These are phyloP conservation scores for Pichia sp. DNA, from an alignment of 1,139 yeast genomes.

Conservation along the genomic window DNA sequence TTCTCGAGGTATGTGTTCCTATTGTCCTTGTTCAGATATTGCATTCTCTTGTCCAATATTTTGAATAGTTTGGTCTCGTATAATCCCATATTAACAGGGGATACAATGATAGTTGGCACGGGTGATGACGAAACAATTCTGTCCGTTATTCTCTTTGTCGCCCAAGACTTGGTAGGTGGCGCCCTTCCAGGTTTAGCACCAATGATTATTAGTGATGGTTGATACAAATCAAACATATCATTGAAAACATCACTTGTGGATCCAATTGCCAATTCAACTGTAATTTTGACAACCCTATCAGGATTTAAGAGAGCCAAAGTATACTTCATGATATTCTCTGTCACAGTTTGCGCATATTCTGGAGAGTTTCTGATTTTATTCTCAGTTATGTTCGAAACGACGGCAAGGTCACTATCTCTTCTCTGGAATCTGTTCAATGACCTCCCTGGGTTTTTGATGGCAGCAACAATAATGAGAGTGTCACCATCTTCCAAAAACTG, in stretches of 20 bases:
- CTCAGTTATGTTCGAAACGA: slow-evolving; percentile 16
- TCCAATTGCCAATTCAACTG: slow-evolving; percentile 61
- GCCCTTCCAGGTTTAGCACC: slow-evolving; percentile 52
- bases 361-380: slow-evolving; percentile 23
- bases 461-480: slow-evolving; percentile 44
- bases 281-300: slow-evolving; percentile 43
- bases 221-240: slow-evolving; percentile 56
- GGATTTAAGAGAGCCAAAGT: slow-evolving; percentile 43
- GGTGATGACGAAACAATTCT: slow-evolving; percentile 56
- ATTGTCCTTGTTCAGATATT: slow-evolving; percentile 23
- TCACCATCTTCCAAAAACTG: slow-evolving; percentile 55
- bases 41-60: slow-evolving; percentile 38
- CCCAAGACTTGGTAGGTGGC: slow-evolving; percentile 55
- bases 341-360: slow-evolving; percentile 28
- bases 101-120: slow-evolving; percentile 62
- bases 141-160: slow-evolving; percentile 54
- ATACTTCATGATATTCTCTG: slow-evolving; percentile 45
- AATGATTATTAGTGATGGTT: slow-evolving; percentile 57
- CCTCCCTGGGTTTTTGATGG: slow-evolving; percentile 33
- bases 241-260: slow-evolving; percentile 47
- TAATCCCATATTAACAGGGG: slow-evolving; percentile 52
- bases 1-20: slow-evolving; percentile 11
- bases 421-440: slow-evolving; percentile 9
- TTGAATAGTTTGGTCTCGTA: slow-evolving; percentile 39
- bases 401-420: slow-evolving; percentile 4